phyloP scores from a whole-genome alignment of 208 protist genomes.

The Phytomonas francai region DNA sequence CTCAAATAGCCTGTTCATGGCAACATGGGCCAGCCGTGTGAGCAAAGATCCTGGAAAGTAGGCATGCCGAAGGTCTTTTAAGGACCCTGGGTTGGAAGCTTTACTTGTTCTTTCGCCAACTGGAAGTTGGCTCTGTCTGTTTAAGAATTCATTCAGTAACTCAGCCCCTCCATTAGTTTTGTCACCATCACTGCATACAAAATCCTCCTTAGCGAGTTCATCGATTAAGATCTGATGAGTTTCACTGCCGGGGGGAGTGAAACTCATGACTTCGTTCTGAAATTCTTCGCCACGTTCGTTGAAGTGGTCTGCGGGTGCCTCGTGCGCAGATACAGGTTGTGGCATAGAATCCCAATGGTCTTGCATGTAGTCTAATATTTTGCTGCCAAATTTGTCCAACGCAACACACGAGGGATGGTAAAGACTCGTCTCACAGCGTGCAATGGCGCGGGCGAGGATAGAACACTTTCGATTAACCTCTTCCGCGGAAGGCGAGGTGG shows the following conservation, averaged over 20 bases:
- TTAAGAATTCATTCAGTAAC: neutral
- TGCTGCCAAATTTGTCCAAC: neutral
- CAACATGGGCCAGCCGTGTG: conserved; percentile 51
- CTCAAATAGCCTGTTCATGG: conserved; percentile 19
- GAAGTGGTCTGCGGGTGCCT: neutral
- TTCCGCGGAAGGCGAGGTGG: conserved; percentile 1
- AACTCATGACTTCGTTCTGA: neutral
- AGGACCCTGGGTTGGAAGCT: neutral
- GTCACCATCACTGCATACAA: neutral
- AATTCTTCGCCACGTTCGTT: neutral
- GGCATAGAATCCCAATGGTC: neutral
- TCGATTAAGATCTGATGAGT: neutral
- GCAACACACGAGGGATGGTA: neutral
- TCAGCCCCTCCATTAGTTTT: neutral
- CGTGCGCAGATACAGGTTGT: neutral
- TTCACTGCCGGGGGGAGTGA: neutral
- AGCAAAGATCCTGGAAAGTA: conserved; percentile 77
- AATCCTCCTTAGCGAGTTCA: neutral
- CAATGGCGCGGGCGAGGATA: neutral
- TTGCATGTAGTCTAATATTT: neutral
- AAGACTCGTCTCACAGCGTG: neutral
- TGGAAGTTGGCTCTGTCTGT: neutral
- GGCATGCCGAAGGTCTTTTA: conserved; percentile 33
- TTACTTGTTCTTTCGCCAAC: neutral
- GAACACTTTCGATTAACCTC: neutral